Evolutionary conservation across 2,329 filamentous ascomycete genomes (phyloP), one percentile per base, ranked within the genome.

Genomic region (Botrytis fabae): DNA sequence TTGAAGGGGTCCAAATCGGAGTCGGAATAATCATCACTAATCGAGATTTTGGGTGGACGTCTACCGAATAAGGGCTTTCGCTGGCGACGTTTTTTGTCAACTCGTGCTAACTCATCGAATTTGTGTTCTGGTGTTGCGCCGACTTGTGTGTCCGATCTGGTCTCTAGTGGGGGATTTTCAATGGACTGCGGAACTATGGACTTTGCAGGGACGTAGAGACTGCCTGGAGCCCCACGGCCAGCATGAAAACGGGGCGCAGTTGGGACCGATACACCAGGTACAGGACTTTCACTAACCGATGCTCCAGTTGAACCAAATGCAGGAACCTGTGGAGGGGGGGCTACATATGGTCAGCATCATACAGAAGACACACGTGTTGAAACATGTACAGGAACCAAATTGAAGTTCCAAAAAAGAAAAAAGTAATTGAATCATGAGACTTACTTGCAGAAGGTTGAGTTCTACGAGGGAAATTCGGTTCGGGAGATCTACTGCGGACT

Each of bases 291-390:
- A 32, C 54, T 68, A 9, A 70, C 60, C 38, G 48, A 51, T 42
- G 60, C 18, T 60, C 70, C 70, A 28, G 70, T 68, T 8, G 83
- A 85, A 42, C 85, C 85, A 79, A 88, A 89, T n/a, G 86, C 86
- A 40, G 87, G 87, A 22, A 89, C 86, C 70, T 84, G 82, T 25
- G 85, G 85, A 40, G 86, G 85, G 74, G 86, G 85, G 42, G 85
- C 63, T 74, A 38, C 7, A 54, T n/a, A 65, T 7, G 10, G 61
- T 71, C 44, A 71, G 61, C 38, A 35, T 44, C 38, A 44, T 32
- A 57, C 8, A 42, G 7, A 42, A 42, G n/a, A 16, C 12, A 57
- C 38, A 28, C 9, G 57, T 69, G 9, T 28, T 42, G 10, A n/a
- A 14, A 42, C 20, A 42, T 42, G 38, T 3, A 57, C 18, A 57